These are phyloP conservation scores for Collybiopsis luxurians DNA, from an alignment of 768 basidiomycete species.

Conservation along the genomic window DNA sequence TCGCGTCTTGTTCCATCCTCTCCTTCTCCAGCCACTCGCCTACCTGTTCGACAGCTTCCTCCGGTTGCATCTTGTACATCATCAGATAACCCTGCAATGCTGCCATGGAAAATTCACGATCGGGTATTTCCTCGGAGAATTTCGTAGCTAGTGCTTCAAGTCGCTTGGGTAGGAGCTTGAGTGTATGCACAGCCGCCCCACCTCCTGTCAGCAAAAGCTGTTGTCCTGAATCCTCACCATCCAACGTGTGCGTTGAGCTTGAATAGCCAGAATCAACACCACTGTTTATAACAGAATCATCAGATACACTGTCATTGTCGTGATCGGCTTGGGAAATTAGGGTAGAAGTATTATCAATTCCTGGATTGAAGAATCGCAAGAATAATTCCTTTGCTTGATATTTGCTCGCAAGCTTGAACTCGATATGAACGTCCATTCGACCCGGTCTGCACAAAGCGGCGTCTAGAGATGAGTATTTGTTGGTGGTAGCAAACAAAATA, in stretches of 20 bases:
- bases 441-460: slow-evolving; percentile 75
- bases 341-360: slow-evolving; percentile 16
- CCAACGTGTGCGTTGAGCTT: no score
- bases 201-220: background rate
- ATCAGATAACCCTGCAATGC: slow-evolving; percentile 49
- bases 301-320: slow-evolving; percentile 10
- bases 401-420: slow-evolving; percentile 71
- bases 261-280: slow-evolving; percentile 17
- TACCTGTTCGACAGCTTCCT: slow-evolving; percentile 36
- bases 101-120: slow-evolving; percentile 48
- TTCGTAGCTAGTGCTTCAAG: slow-evolving; percentile 46
- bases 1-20: background rate
- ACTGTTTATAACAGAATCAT: background rate
- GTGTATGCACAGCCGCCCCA: slow-evolving; percentile 22
- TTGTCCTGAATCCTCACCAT: no score
- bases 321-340: slow-evolving; percentile 16
- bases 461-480: slow-evolving; percentile 68
- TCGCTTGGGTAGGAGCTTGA: slow-evolving; percentile 36
- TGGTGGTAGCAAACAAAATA: slow-evolving; percentile 76
- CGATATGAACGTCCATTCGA: slow-evolving; percentile 76
- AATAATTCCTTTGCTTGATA: slow-evolving; percentile 68
- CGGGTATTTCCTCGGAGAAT: slow-evolving; percentile 55
- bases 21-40: slow-evolving; percentile 39
- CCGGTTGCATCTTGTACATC: slow-evolving; percentile 47
- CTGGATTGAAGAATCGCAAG: slow-evolving; percentile 62